Evolutionary conservation across 2,329 filamentous ascomycete species (phyloP).

Genomic region (Aureobasidium sp.): DNA sequence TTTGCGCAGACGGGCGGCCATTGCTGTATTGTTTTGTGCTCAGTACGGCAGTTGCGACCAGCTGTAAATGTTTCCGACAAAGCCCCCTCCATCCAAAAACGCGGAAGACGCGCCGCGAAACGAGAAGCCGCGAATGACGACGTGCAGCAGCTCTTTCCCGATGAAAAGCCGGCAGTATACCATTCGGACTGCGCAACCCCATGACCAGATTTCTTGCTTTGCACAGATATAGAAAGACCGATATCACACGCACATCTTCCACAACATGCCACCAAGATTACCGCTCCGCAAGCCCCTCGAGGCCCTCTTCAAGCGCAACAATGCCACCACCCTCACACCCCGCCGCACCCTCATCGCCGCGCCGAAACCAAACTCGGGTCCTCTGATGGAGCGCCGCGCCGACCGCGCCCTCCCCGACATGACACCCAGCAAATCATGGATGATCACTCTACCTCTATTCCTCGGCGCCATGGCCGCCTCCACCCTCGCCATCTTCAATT

Average conservation of each 20-base stretch:
- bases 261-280: slow-evolving; percentile 11
- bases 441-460: slow-evolving; percentile 73
- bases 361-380: slow-evolving; percentile 42
- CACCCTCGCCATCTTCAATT: slow-evolving; percentile 92
- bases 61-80: background rate
- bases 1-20: slow-evolving; percentile 60
- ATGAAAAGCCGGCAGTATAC: slow-evolving; percentile 1
- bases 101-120: background rate
- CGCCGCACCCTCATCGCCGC: slow-evolving; percentile 42
- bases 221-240: background rate
- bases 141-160: background rate
- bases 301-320: slow-evolving; percentile 10
- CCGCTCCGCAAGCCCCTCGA: slow-evolving; percentile 5
- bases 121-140: slow-evolving; percentile 2
- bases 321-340: background rate
- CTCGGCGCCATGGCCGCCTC: slow-evolving; percentile 59
- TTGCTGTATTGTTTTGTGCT: slow-evolving; percentile 18
- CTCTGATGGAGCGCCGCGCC: slow-evolving; percentile 43
- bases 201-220: background rate
- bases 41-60: background rate
- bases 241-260: background rate
- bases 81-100: background rate
- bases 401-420: slow-evolving; percentile 46
- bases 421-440: slow-evolving; percentile 26
- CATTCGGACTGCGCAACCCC: too few species aligned